phyloP scores from a whole-genome alignment of 495 filamentous ascomycete genomes.

The Thermochaetoides thermophila region DNA sequence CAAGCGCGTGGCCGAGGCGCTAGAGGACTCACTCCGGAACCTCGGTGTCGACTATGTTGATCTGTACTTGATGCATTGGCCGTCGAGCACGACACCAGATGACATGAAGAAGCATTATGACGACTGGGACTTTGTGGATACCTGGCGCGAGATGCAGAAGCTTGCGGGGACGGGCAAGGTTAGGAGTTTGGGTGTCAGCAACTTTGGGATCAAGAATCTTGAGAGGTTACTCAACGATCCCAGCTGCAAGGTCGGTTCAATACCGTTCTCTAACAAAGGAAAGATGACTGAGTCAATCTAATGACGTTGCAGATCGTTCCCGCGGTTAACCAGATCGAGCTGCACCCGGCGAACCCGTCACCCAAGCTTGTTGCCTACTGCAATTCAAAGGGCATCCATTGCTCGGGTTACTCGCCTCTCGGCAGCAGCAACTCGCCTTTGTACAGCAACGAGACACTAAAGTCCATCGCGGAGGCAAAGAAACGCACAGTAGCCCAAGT shows the following conservation, averaged over 20 bases:
- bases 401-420: slow-evolving; percentile 52
- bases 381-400: slow-evolving; percentile 52
- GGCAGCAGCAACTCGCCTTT: slow-evolving; percentile 41
- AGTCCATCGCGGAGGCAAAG: slow-evolving; percentile 47
- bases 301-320: slow-evolving; percentile 46
- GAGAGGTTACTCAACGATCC: slow-evolving; percentile 50
- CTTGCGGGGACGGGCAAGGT: slow-evolving; percentile 65
- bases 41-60: slow-evolving; percentile 68
- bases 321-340: slow-evolving; percentile 82
- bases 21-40: slow-evolving; percentile 51
- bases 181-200: slow-evolving; percentile 68
- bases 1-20: slow-evolving; percentile 47
- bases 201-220: slow-evolving; percentile 56
- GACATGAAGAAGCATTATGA: slow-evolving; percentile 25
- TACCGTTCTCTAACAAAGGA: not conserved
- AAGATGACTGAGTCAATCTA: not conserved
- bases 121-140: slow-evolving; percentile 71
- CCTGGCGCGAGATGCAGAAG: slow-evolving; percentile 76
- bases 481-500: slow-evolving; percentile 54
- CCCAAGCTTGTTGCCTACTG: slow-evolving; percentile 67
- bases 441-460: slow-evolving; percentile 44
- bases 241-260: slow-evolving; percentile 24
- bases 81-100: slow-evolving; percentile 33
- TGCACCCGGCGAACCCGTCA: slow-evolving; percentile 70
- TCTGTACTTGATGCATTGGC: slow-evolving; percentile 81